Conservation (phyloP, 805 yeast genomes). For the Zygoascus flipseniorum region DNA sequence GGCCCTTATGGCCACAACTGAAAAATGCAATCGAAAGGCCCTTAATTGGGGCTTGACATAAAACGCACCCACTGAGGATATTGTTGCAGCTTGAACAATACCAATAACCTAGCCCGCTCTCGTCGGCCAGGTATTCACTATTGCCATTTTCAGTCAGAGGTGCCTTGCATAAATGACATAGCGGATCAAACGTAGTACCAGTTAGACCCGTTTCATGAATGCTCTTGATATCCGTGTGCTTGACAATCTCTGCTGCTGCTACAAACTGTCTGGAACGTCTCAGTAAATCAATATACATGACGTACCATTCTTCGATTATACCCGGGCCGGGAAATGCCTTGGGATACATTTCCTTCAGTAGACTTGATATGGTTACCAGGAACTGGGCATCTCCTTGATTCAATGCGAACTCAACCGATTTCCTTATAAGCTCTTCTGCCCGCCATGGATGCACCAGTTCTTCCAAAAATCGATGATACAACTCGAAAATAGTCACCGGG, state of each 20-base stretch:
- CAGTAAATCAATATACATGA: conserved; percentile 46
- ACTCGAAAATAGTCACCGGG: not conserved
- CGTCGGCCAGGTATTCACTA: conserved; percentile 22
- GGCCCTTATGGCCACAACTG: conserved; percentile 83
- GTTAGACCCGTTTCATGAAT: conserved; percentile 23
- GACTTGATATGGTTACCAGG: conserved; percentile 47
- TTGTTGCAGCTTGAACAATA: conserved; percentile 67
- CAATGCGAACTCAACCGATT: conserved; percentile 47
- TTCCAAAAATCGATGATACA: conserved; percentile 4
- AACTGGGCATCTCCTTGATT: conserved; percentile 57
- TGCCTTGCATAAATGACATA: conserved; percentile 29
- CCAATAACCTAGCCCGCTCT: conserved; percentile 53
- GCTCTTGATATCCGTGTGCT: conserved; percentile 29
- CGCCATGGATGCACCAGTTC: conserved; percentile 44
- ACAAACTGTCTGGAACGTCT: conserved; percentile 43
- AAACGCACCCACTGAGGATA: conserved; percentile 59
- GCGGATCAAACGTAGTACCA: conserved; percentile 39
- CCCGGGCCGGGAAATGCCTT: conserved; percentile 21
- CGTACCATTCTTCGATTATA: conserved; percentile 46
- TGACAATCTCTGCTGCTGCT: conserved; percentile 49
- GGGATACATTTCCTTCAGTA: conserved; percentile 41
- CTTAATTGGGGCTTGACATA: conserved; percentile 68
- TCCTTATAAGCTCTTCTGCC: conserved; percentile 39
- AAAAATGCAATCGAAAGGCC: conserved; percentile 55
- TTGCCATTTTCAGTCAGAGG: conserved; percentile 28